Percentiles rank a stretch among this genome's conserved stretches.
Evolutionary conservation across 805 yeast species (phyloP).

Genomic region (Saturnispora sanitii): DNA sequence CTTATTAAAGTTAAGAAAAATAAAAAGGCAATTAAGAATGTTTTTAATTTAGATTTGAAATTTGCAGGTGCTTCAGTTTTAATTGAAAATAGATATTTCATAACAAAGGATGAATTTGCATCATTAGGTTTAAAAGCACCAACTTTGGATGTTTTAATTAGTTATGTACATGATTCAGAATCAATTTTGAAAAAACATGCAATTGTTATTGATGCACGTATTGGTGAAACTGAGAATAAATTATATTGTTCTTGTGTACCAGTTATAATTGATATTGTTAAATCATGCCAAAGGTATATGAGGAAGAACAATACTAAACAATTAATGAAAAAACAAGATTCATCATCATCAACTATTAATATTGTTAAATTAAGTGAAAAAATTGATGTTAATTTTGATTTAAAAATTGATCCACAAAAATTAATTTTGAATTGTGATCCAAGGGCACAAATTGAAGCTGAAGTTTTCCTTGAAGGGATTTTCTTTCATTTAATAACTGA

Average conservation of each 20-base stretch:
- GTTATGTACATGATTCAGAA: constrained; percentile 35
- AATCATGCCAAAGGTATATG: constrained; percentile 41
- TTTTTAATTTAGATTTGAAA: constrained; percentile 41
- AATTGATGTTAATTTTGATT: constrained; percentile 50
- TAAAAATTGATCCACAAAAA: constrained; percentile 63
- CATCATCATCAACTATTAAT: constrained; percentile 21
- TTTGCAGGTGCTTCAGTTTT: constrained; percentile 64
- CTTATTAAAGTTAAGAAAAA: neutral
- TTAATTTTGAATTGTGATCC: constrained; percentile 86
- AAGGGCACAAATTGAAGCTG: constrained; percentile 83
- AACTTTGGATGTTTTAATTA: constrained; percentile 48
- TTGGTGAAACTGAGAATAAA: constrained; percentile 63
- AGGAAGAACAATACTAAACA: constrained; percentile 15
- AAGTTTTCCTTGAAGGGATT: constrained; percentile 64
- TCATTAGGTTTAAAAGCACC: constrained; percentile 67
- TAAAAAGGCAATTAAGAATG: constrained; percentile 10
- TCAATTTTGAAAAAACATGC: constrained; percentile 34
- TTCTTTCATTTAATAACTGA: constrained; percentile 47
- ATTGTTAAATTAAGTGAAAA: constrained; percentile 40
- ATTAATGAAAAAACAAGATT: neutral
- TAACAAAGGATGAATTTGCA: constrained; percentile 31
- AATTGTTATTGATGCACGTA: constrained; percentile 42
- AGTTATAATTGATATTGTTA: constrained; percentile 49
- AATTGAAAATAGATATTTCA: constrained; percentile 37
- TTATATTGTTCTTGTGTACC: constrained; percentile 73